phyloP scores from a whole-genome alignment of 2,329 filamentous ascomycete species.

The Dissoconium aciculare region DNA sequence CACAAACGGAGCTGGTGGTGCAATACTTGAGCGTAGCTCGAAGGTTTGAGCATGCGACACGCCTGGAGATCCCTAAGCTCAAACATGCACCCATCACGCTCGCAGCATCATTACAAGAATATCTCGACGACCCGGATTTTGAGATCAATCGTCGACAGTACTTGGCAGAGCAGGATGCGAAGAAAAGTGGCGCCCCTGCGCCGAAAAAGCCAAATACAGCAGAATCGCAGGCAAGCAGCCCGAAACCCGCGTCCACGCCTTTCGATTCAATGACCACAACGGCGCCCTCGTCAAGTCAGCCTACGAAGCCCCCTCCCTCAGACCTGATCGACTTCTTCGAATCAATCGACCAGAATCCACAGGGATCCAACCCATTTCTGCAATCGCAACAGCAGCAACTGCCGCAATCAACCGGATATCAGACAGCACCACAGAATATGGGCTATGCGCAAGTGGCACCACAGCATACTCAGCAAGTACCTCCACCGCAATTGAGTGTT shows the following conservation, averaged over 20 bases:
- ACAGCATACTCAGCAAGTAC: slow-evolving; percentile 25
- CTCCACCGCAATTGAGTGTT: slow-evolving; percentile 10
- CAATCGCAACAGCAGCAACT: slow-evolving; percentile 16
- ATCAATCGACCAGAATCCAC: slow-evolving; percentile 80
- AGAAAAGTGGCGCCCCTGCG: slow-evolving; percentile 33
- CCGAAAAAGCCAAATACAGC: slow-evolving; percentile 21
- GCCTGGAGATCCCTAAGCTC: slow-evolving; percentile 87
- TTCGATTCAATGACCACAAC: slow-evolving; percentile 14
- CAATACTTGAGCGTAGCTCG: slow-evolving; percentile 76
- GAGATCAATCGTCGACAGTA: slow-evolving; percentile 88
- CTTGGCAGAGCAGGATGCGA: slow-evolving; percentile 68
- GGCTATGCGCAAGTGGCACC: slow-evolving; percentile 11
- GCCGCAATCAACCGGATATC: slow-evolving; percentile 17
- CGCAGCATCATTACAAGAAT: slow-evolving; percentile 80
- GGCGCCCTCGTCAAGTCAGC: slow-evolving; percentile 10
- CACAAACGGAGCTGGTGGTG: slow-evolving; percentile 84
- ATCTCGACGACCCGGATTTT: slow-evolving; percentile 87
- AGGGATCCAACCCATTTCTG: slow-evolving; percentile 26
- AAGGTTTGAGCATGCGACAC: slow-evolving; percentile 80
- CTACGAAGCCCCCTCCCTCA: slow-evolving; percentile 48
- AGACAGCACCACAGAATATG: slow-evolving; percentile 14
- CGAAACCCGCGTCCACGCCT: slow-evolving; percentile 22
- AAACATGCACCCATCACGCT: slow-evolving; percentile 93
- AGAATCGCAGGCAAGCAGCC: slow-evolving; percentile 25
- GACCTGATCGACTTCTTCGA: slow-evolving; percentile 92